Evolutionary conservation across 2,329 filamentous ascomycete species (phyloP), one percentile per base, ranked within the genome.

Genomic region (Cadophora malorum): DNA sequence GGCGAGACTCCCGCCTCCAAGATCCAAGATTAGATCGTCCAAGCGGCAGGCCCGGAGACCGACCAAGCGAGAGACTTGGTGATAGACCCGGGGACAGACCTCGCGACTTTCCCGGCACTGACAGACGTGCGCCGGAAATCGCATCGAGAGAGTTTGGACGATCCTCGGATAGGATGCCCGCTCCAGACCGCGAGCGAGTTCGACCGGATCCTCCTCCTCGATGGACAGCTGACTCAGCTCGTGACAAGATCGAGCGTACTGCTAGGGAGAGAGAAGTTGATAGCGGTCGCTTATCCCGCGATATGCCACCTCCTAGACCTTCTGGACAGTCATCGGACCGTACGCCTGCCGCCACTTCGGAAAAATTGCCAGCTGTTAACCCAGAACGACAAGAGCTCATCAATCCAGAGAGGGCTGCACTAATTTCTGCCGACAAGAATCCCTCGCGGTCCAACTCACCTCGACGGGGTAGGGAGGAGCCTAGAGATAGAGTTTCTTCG

Each of bases 351-450:
- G 50, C 67, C 19, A 70, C 70, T 52, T 25, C 73, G 16, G 76
- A 77, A 33, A 73, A 75, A 60, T 50, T 73, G 8, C 63, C 75
- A 33, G 61, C 67, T 9, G 68, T 73, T 21, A 74, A 76, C 61
- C 59, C 70, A 14, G 77, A 78, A 47, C 71, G 76, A 64, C 70
- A 73, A 64, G 77, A 78, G 45, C 25, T 76, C 8, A 75, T 79
- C 49, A 77, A 79, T 67, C 77, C 77, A 53, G 76, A 77, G 16
- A 69, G 77, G 59, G 75, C 75, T 66, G 76, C 76, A 16, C 69
- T 78, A 8, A 78, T 79, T 45, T 74, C 73, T 61, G 68, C 71
- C 8, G 71, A 71, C 10, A 75, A 74, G 12, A 73, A 76, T 28
- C 49, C 67, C 45, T 31, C 73, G 55, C 73, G 73, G 19, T 72